Percentiles rank a stretch among this genome's conserved stretches.
phyloP scores from a whole-genome alignment of 2,329 filamentous ascomycete genomes.

The Aspergillus puulaauensis region DNA sequence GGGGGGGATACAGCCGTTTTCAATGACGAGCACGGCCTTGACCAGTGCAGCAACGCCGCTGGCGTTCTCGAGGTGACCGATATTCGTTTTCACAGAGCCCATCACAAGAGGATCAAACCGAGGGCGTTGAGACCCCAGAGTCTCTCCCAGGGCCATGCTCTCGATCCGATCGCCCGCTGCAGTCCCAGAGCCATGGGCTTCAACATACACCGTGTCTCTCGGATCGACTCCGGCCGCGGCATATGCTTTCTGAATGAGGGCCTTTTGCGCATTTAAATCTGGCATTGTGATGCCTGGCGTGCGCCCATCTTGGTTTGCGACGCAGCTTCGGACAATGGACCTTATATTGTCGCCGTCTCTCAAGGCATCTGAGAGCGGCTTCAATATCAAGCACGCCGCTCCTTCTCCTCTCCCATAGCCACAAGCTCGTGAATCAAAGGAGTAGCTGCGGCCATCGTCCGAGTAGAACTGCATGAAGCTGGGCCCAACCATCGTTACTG shows the following conservation, averaged over 20 bases:
- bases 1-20: conserved; percentile 25
- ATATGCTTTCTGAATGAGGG: conserved; percentile 40
- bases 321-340: conserved; percentile 13
- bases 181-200: conserved; percentile 47
- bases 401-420: conserved; percentile 39
- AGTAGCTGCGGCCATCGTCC: conserved; percentile 31
- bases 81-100: conserved; percentile 28
- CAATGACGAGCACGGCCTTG: conserved; percentile 22
- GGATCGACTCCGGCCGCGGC: conserved; percentile 30
- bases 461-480: conserved; percentile 36
- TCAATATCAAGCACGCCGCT: conserved; percentile 32
- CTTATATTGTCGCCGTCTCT: conserved; percentile 20
- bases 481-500: conserved; percentile 22
- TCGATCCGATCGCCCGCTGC: conserved; percentile 37
- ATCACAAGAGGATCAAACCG: conserved; percentile 12
- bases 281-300: conserved; percentile 27
- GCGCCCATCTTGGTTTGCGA: conserved; percentile 16
- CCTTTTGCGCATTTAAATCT: conserved; percentile 35
- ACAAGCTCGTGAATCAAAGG: conserved; percentile 35
- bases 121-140: conserved; percentile 6
- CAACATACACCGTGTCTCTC: conserved; percentile 32
- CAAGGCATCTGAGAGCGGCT: conserved; percentile 30
- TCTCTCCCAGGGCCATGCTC: conserved; percentile 16
- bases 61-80: conserved; percentile 26
- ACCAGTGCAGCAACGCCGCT: conserved; percentile 25